Evolutionary conservation across 192 early-diverging fungal species (phyloP).

Genomic region (Phlyctochytrium arcticum): DNA sequence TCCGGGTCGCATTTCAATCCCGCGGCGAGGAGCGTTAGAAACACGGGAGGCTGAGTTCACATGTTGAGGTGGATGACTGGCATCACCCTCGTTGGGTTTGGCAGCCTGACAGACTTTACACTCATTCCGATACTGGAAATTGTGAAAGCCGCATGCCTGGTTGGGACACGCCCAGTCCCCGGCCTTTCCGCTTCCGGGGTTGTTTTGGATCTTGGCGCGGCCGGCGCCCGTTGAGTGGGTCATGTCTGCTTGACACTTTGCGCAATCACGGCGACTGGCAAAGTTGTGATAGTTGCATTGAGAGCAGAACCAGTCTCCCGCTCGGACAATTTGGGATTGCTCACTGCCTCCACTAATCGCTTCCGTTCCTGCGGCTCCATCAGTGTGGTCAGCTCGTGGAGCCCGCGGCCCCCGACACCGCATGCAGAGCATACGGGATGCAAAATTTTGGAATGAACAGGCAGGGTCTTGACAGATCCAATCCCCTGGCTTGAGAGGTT

Average conservation of each 20-base stretch:
- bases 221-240: too few relatives aligned
- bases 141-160: constrained; percentile 56
- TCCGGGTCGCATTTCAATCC: constrained; percentile 43
- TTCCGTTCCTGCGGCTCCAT: too few relatives aligned
- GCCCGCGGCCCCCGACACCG: constrained; percentile 49
- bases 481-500: constrained; percentile 51
- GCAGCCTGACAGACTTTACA: constrained; percentile 56
- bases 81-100: too few relatives aligned
- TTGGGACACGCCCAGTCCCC: constrained; percentile 60
- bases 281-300: constrained; percentile 66
- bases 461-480: constrained; percentile 66
- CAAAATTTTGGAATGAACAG: constrained; percentile 76
- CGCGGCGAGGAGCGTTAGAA: neutral
- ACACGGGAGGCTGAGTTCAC: too few relatives aligned
- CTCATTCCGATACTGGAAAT: constrained; percentile 59
- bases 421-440: constrained; percentile 64
- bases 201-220: neutral
- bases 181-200: constrained; percentile 22
- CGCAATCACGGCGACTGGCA: constrained; percentile 43
- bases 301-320: constrained; percentile 68
- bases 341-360: too few relatives aligned
- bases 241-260: too few relatives aligned
- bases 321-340: constrained; percentile 43
- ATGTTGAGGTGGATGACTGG: too few relatives aligned
- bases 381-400: too few relatives aligned